phyloP scores from a whole-genome alignment of 2,329 filamentous ascomycete genomes.

The Alternaria metachromatica region DNA sequence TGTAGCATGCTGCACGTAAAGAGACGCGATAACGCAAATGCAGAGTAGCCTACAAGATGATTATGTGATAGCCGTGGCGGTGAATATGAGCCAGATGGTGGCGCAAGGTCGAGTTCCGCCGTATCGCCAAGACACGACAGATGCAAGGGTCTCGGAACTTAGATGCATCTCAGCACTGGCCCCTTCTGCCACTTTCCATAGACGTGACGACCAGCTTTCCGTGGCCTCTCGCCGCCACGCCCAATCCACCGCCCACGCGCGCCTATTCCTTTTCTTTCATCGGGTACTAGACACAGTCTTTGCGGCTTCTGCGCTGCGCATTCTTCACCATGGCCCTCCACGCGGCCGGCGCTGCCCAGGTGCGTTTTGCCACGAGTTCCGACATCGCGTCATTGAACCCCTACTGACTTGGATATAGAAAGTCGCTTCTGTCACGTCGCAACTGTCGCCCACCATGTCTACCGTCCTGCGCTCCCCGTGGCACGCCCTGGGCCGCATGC shows the following conservation, averaged over 20 bases:
- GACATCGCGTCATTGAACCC: constrained; percentile 25
- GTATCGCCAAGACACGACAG: constrained; percentile 17
- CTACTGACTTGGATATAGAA: constrained; percentile 49
- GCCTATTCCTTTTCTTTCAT: constrained; percentile 23
- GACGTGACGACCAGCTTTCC: constrained; percentile 11
- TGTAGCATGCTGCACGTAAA: not conserved
- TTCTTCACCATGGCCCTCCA: constrained; percentile 59
- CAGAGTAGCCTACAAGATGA: not conserved
- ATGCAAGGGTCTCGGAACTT: constrained; percentile 10
- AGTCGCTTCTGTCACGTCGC: constrained; percentile 47
- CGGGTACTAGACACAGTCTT: constrained; percentile 22
- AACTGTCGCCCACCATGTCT: constrained; percentile 52
- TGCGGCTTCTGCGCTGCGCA: constrained; percentile 41
- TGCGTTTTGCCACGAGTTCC: constrained; percentile 48
- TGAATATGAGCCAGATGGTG: not conserved
- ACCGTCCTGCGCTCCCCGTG: constrained; percentile 45
- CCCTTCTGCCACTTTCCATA: constrained; percentile 34
- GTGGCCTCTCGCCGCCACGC: constrained; percentile 27
- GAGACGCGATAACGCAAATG: accelerated
- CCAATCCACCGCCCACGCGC: constrained; percentile 23
- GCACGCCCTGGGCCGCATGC: constrained; percentile 35
- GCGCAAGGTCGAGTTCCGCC: not conserved
- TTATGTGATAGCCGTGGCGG: not conserved
- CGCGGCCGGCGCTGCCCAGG: constrained; percentile 56
- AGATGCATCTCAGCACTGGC: constrained; percentile 24